These are phyloP conservation scores for Pyrus betulifolia DNA, from an alignment of 306 rosid species.

Conservation along the genomic window DNA sequence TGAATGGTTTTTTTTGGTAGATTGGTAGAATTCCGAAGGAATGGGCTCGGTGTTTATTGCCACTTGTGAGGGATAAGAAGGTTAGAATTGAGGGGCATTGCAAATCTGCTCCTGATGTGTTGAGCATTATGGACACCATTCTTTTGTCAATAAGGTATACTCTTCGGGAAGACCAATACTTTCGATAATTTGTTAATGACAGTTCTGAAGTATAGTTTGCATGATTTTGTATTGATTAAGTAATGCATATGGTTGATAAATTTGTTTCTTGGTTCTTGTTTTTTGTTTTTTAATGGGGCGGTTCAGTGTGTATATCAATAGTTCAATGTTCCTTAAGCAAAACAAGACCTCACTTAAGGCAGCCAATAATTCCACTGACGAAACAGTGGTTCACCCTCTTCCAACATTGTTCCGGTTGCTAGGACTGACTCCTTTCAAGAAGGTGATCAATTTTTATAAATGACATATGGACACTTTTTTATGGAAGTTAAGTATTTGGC, in stretches of 20 bases:
- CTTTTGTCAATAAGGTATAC: constrained; percentile 65
- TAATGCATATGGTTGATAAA: constrained; percentile 3
- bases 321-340: constrained; percentile 62
- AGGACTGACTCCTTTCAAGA: constrained; percentile 64
- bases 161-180: neutral
- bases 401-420: constrained; percentile 75
- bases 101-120: constrained; percentile 55
- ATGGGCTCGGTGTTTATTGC: constrained; percentile 91
- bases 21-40: constrained; percentile 92
- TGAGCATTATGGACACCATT: constrained; percentile 76
- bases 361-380: constrained; percentile 55
- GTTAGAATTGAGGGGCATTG: constrained; percentile 65
- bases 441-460: constrained; percentile 38
- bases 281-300: too few relatives aligned
- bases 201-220: neutral
- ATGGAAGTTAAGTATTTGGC: neutral
- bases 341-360: constrained; percentile 63
- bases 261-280: neutral
- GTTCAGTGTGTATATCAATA: constrained; percentile 63
- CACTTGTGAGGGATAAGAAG: constrained; percentile 70
- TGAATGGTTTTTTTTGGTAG: constrained; percentile 31
- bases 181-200: neutral
- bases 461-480: neutral
- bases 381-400: constrained; percentile 77
- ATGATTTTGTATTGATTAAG: neutral